phyloP scores from a whole-genome alignment of 306 rosid genomes.

The Trifolium fragiferum region DNA sequence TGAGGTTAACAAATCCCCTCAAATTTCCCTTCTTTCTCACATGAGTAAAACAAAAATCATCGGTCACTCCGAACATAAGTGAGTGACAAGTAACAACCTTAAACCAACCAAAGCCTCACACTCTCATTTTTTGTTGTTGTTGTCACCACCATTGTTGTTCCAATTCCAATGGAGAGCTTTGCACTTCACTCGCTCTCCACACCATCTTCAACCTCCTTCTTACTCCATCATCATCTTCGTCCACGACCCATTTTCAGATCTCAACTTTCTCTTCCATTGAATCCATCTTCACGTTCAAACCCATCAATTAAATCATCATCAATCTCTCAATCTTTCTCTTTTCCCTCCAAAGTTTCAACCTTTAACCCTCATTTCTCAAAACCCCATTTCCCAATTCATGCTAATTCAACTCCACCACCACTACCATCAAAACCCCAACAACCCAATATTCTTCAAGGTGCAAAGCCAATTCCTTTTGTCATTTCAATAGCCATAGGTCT shows the following conservation, averaged over 20 bases:
- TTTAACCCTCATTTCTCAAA: conserved; percentile 42
- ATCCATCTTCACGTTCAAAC: conserved; percentile 33
- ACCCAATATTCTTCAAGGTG: conserved; percentile 51
- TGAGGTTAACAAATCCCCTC: too few relatives aligned
- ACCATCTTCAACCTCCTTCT: conserved; percentile 46
- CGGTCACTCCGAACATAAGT: conserved; percentile 21
- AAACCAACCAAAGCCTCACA: conserved; percentile 19
- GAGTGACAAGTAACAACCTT: conserved; percentile 13
- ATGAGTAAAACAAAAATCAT: background rate
- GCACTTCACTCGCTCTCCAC: conserved; percentile 55
- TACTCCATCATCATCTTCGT: conserved; percentile 47
- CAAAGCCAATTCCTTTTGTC: conserved; percentile 65
- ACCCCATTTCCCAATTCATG: conserved; percentile 50
- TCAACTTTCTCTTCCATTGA: conserved; percentile 38
- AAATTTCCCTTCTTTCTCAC: background rate
- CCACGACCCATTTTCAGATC: conserved; percentile 44
- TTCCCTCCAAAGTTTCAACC: conserved; percentile 46
- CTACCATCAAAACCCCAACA: conserved; percentile 2
- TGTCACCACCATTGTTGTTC: background rate
- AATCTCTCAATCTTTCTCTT: conserved; percentile 27
- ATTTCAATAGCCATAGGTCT: conserved; percentile 70
- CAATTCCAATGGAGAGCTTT: conserved; percentile 55
- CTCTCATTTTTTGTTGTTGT: background rate
- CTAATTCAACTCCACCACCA: conserved; percentile 41
- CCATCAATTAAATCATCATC: conserved; percentile 51